Base-by-base conservation (phyloP, 495 filamentous ascomycete genomes). In the Parachaetomium inaequale region DNA sequence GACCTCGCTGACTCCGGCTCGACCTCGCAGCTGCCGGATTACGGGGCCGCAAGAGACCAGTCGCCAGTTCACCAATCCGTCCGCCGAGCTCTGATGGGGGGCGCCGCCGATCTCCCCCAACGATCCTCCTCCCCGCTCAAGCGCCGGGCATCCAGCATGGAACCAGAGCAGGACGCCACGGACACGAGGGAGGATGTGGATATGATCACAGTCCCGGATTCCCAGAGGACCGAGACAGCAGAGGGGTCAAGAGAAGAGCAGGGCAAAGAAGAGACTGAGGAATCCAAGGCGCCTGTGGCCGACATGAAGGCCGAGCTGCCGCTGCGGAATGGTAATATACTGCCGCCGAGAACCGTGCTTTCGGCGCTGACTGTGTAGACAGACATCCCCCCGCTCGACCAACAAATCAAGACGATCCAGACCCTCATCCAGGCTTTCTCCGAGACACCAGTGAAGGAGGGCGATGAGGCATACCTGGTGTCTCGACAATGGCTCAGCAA, bases 401-500 rank as follows among this genome's bases (percentile, higher is more conserved):
- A 91, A 29, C 95, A 97, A 66, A 83, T 96, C 47, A 80, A 80
- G 25, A 81, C 83, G 10, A 89, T 98, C 17, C 76, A 79, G 15
- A 79, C 83, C 34, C 83, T 98, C 1, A 75, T 81, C 28, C 70
- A 80, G 55, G 78, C 80, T 19, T 77, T 85, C 49, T 75, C 77
- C 55, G 70, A 80, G 49, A 70, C 75, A 7, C 78, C 81, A 7
- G 71, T 87, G 31, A 66, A 82, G 61, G 89, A 93, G 54, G 87
- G 87, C 15, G 84, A 90, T 63, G 82, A 85, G 63, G 90, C 86
- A 31, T 96, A 87, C 66, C 77, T 96, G 12, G 81, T 98, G 17
- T 94, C 93, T 7, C 82, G 78, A 21, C 74, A 79, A 54, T 98
- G 94, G 94, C 79, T 98, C 26, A 80, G 80, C 45, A 82, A 85